A percentile compares a stretch with the other conserved stretches of the same genome.
phyloP scores from a whole-genome alignment of 768 basidiomycete species.

The Saitozyma sp. region DNA sequence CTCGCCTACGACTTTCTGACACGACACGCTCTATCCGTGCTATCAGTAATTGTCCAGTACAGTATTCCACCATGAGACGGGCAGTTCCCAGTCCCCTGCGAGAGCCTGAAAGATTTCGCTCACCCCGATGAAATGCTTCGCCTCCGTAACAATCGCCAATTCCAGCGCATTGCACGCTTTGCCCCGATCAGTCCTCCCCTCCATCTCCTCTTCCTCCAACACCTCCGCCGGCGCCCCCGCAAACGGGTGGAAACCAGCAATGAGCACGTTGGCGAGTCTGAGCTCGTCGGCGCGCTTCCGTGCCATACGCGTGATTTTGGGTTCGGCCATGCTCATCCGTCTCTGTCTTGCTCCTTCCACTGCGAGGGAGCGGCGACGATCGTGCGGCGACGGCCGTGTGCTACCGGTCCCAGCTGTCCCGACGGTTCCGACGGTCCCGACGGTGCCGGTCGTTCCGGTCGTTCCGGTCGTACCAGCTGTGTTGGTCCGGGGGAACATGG shows the following conservation, averaged over 20 bases:
- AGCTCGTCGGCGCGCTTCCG: slow-evolving; percentile 24
- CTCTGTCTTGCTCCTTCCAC: slow-evolving; percentile 18
- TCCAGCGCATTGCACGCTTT: slow-evolving; percentile 19
- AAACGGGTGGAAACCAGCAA: slow-evolving; percentile 15
- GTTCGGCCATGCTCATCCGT: slow-evolving; percentile 23
- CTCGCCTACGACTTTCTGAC: slow-evolving; percentile 27
- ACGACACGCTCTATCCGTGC: slow-evolving; percentile 14
- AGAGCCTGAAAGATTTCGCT: neutral
- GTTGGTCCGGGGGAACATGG: neutral
- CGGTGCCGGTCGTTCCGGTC: neutral
- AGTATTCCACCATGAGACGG: no score
- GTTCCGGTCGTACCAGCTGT: neutral
- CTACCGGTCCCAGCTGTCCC: neutral
- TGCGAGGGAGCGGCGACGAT: neutral
- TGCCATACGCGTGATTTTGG: slow-evolving; percentile 10
- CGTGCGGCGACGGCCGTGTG: no score
- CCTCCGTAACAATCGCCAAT: slow-evolving; percentile 32
- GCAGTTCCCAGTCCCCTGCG: no score
- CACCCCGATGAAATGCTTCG: slow-evolving; percentile 30
- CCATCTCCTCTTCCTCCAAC: slow-evolving; percentile 18
- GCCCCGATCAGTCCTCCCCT: slow-evolving; percentile 18
- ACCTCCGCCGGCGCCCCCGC: slow-evolving; percentile 20
- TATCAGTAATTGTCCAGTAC: slow-evolving; percentile 3
- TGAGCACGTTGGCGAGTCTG: slow-evolving; percentile 22
- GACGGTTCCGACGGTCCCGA: slow-evolving; percentile 4